Conservation (phyloP, 225 moss, liverwort and hornwort species). For the Neckera pumila region DNA sequence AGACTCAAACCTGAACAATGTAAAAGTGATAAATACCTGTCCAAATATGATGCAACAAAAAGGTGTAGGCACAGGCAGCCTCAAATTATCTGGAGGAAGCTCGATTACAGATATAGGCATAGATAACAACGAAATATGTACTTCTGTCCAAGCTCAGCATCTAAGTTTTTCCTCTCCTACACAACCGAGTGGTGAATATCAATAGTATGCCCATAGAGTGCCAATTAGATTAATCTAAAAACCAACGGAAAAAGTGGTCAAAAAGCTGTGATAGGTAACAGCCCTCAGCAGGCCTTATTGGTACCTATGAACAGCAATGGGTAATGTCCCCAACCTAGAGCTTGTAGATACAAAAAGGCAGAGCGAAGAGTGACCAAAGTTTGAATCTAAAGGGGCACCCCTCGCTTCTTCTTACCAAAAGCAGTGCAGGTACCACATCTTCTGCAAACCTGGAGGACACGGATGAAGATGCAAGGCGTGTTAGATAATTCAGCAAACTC, state of each 20-base stretch:
- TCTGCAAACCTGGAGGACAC: constrained; percentile 54
- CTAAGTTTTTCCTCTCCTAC: constrained; percentile 57
- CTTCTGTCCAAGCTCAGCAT: constrained; percentile 54
- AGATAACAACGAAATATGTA: constrained; percentile 45
- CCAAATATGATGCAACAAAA: constrained; percentile 40
- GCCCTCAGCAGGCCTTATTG: constrained; percentile 26
- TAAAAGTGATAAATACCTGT: constrained; percentile 38
- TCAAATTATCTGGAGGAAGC: constrained; percentile 42
- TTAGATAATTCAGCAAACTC: constrained; percentile 1
- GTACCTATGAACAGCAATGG: constrained; percentile 28
- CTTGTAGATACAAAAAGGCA: constrained; percentile 35
- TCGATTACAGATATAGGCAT: constrained; percentile 39
- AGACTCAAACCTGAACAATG: constrained; percentile 11
- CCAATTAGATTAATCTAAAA: constrained; percentile 19
- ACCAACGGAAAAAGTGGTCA: constrained; percentile 3
- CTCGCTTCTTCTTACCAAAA: constrained; percentile 74
- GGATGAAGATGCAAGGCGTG: neutral
- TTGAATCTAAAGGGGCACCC: constrained; percentile 51
- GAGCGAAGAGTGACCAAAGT: constrained; percentile 18
- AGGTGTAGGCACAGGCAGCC: constrained; percentile 37
- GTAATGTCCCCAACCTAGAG: constrained; percentile 30
- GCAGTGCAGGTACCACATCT: constrained; percentile 69
- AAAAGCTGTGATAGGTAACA: constrained; percentile 9
- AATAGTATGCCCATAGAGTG: constrained; percentile 27
- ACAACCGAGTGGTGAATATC: constrained; percentile 42